Conservation (phyloP, 2,329 filamentous ascomycete genomes). For the Verticillium zaregamsianum region DNA sequence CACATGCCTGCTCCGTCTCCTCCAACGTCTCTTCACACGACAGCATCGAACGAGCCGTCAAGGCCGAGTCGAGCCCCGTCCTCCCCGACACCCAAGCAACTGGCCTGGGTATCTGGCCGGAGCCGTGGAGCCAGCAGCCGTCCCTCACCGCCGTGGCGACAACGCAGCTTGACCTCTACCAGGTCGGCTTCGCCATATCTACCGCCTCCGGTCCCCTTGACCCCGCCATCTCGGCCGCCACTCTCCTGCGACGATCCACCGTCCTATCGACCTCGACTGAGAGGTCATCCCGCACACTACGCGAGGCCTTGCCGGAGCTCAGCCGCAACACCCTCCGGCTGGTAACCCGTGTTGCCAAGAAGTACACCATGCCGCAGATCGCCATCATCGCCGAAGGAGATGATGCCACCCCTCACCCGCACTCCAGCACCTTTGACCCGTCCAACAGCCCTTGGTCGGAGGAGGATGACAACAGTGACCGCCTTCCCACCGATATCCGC, state of each 20-base stretch:
- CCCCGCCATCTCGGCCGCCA: not conserved
- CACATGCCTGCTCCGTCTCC: constrained; percentile 6
- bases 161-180: not conserved
- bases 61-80: constrained; percentile 3
- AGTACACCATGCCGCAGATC: constrained; percentile 28
- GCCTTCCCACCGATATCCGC: constrained; percentile 8
- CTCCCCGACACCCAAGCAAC: constrained; percentile 2
- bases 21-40: constrained; percentile 2
- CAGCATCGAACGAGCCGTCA: constrained; percentile 6
- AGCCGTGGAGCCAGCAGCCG: constrained; percentile 6
- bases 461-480: constrained; percentile 18
- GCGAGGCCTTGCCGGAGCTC: constrained; percentile 25
- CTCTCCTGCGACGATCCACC: constrained; percentile 28
- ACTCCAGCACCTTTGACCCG: constrained; percentile 8
- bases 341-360: constrained; percentile 34
- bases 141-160: constrained; percentile 5
- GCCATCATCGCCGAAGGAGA: constrained; percentile 11
- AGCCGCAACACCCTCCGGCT: constrained; percentile 27
- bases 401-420: constrained; percentile 19
- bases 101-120: constrained; percentile 3
- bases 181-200: constrained; percentile 1
- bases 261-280: constrained; percentile 33
- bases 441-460: constrained; percentile 21
- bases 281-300: constrained; percentile 30
- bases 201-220: not conserved